Base-by-base conservation (phyloP, 306 rosid genomes). In the Gynostemma pentaphyllum region DNA sequence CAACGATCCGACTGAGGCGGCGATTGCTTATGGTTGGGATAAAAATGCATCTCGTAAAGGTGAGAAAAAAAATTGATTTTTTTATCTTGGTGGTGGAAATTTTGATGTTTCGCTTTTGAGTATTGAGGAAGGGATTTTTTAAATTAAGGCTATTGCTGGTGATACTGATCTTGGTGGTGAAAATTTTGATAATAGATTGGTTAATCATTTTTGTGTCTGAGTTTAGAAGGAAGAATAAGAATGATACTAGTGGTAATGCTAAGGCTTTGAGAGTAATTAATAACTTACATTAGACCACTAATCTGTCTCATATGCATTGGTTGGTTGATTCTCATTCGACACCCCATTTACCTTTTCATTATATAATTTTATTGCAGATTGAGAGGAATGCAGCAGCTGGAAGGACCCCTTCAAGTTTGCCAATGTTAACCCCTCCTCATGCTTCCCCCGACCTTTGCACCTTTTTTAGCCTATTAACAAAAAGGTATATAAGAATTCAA, bases 91-190 rank as follows among this genome's bases (percentile, higher is more conserved):
- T 0, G 89, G 95, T 0, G 89, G 97, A 0, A 89, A 95, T 24
- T 89, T 89, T 2, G 97, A 89, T 36, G 95, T 86, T 26, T 89
- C 97, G 0, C 15, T 89, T 2, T 56, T 89, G 44, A 82, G 92
- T 0, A 86, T 86, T 0, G 97, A 86, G 36, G 95, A 89, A 15
- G 89, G 97, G 11, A 89, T 86, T 2, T 89, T 89, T 21, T 95
- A 89, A 52, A 95, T 89, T 2, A 89, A 89, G 42, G 92, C 97
- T 5, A 89, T 92, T 0, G 86, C 95, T 0, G 95, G 95, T 1
- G 97, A 89, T 40, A 86, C 97, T 0, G 92, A 89, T 72, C 79
- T 89, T 0, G 95, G 97, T 3, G 97, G 97, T 0, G 97, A 89
- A 22, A 92, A 89, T 62, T 89, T 89, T 11, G 95, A 89, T 45